Percentiles rank a stretch among this genome's conserved stretches.
phyloP scores from a whole-genome alignment of 805 yeast species.

The Candida manassasensis region DNA sequence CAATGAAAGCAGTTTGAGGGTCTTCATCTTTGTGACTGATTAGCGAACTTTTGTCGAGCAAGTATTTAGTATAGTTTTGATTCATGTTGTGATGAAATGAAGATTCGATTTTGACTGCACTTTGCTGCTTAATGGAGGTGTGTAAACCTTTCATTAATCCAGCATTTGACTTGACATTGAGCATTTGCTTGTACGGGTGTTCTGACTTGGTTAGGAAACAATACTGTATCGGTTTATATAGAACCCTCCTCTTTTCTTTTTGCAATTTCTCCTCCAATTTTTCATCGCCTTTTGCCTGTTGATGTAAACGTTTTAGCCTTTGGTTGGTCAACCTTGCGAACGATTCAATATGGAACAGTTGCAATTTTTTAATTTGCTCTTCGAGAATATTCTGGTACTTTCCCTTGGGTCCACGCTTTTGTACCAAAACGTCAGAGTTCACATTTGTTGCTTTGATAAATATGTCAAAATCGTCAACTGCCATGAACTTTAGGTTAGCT shows the following conservation, averaged over 20 bases:
- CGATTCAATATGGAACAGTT: constrained; percentile 9
- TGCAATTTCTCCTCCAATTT: constrained; percentile 3
- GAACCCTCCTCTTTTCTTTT: constrained; percentile 3
- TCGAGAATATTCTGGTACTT: constrained; percentile 13
- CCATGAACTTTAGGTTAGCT: constrained; percentile 13
- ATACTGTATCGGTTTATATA: constrained; percentile 22
- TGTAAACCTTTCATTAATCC: background rate
- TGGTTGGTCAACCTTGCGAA: constrained; percentile 5
- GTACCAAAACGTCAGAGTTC: constrained; percentile 6
- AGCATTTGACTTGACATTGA: constrained; percentile 7
- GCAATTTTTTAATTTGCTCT: constrained; percentile 10
- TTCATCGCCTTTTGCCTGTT: background rate
- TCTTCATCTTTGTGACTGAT: constrained; percentile 8
- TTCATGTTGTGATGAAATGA: constrained; percentile 8
- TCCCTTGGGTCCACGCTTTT: constrained; percentile 10
- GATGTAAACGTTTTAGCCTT: constrained; percentile 6
- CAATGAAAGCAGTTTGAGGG: constrained; percentile 12
- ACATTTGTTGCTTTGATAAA: constrained; percentile 13
- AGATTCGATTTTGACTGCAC: background rate
- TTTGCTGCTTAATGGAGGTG: background rate
- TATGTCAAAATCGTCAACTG: constrained; percentile 20
- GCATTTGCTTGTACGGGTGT: constrained; percentile 12
- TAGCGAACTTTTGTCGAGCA: constrained; percentile 9
- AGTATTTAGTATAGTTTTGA: constrained; percentile 7
- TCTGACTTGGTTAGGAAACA: constrained; percentile 16